Base-by-base conservation (phyloP, 2,329 filamentous ascomycete genomes). In the Metarhizium sp. region DNA sequence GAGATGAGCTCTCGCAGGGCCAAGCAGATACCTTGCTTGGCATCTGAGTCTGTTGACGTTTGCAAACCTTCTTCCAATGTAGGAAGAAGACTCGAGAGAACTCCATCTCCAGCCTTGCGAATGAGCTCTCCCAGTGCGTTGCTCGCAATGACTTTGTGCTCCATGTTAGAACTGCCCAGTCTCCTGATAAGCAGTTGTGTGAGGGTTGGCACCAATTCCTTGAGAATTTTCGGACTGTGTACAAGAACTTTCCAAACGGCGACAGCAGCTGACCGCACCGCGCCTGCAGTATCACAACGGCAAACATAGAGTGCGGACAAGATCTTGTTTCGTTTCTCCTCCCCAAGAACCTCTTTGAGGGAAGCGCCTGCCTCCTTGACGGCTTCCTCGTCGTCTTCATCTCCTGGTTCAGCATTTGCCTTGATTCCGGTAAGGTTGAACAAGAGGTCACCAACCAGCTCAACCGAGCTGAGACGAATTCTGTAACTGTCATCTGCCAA, bases 391-490 rank as follows among this genome's bases (percentile, higher is more conserved):
- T 94, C 88, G 61, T 94, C 88, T 57, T 90, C 87, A 53, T 92
- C 88, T 50, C 90, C 88, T 20, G 84, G 79, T 58, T 90, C 89
- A 5, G 79, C 77, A 63, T 87, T 90, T 55, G 84, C 88, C 64
- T 82, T 95, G 68, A 97, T 92, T 67, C 94, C 94, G 30, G 92
- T 96, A 57, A 99, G 87, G 69, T 96, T 99, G 81, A 99, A 99
- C 29, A 99, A 81, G 51, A 99, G 78, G 67, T 99, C 95, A 63
- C 94, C 94, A 55, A 99, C 92, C 59, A 99, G 80, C 74, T 99
- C 94, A 57, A 99, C 94, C 50, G 95, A 99, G 71, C 92, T 97
- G 69, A 99, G 87, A 77, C 94, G 89, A 66, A 99, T 99, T 65
- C 94, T 90, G 73, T 97, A 94, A 73, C 84, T 99, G 71, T 97